Percentiles rank a stretch among this genome's conserved stretches.
Evolutionary conservation across 306 rosid genomes (phyloP).

Genomic region (Vigna nakashimae): DNA sequence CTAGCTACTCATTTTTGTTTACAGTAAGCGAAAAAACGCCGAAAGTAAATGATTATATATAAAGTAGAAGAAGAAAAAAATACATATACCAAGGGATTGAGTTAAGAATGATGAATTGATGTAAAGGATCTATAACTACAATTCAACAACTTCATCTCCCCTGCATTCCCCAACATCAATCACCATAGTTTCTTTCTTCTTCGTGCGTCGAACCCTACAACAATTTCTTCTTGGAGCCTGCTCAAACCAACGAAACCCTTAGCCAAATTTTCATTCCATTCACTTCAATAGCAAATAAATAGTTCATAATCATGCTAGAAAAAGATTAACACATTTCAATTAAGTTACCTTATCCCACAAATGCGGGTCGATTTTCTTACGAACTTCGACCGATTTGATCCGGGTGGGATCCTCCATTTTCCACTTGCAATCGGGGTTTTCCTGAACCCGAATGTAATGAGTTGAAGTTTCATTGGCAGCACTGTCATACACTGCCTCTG

Average conservation of each 20-base stretch:
- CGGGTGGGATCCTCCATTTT: slow-evolving; percentile 62
- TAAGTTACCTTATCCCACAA: slow-evolving; percentile 72
- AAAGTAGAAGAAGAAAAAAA: not conserved
- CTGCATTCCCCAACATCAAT: slow-evolving; percentile 69
- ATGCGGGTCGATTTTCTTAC: slow-evolving; percentile 60
- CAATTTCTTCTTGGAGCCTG: slow-evolving; percentile 84
- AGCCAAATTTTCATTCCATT: not conserved
- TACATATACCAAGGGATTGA: slow-evolving; percentile 2
- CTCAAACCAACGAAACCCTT: slow-evolving; percentile 29
- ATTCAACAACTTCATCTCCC: slow-evolving; percentile 60
- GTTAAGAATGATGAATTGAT: slow-evolving; percentile 22
- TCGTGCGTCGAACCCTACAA: slow-evolving; percentile 55
- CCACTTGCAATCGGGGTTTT: slow-evolving; percentile 60
- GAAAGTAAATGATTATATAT: not conserved
- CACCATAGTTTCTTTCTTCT: slow-evolving; percentile 51
- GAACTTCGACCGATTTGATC: slow-evolving; percentile 50
- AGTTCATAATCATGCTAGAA: too few species aligned
- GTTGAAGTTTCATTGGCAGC: slow-evolving; percentile 41
- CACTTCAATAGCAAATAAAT: not conserved
- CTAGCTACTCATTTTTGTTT: slow-evolving; percentile 24
- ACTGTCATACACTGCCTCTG: not conserved
- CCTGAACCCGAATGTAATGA: slow-evolving; percentile 42
- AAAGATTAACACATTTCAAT: not conserved
- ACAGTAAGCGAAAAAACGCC: not conserved
- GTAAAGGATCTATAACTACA: slow-evolving; percentile 38